Evolutionary conservation across 2,329 filamentous ascomycete species (phyloP).

Genomic region (Penicillium psychrosexuale): DNA sequence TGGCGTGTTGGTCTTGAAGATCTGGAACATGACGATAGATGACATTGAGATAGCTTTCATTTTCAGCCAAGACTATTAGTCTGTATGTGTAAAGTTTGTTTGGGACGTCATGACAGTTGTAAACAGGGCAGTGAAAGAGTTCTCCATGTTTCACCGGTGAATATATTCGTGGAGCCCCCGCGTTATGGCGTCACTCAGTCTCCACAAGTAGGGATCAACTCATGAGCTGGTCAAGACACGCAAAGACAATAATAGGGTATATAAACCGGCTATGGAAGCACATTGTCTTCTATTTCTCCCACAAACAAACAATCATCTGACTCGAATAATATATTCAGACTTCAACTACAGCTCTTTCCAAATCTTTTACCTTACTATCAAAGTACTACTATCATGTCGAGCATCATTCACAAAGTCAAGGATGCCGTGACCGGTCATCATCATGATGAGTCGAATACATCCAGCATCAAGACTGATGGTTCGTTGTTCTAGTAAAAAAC

Average conservation of each 20-base stretch:
- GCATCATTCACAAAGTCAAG: conserved; percentile 49
- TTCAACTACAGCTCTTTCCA: not conserved
- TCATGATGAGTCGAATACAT: conserved; percentile 25
- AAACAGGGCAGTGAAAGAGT: not conserved
- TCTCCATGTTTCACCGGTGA: not conserved
- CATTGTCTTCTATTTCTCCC: not conserved
- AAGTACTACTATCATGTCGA: conserved; percentile 42
- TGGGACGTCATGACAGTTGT: conserved; percentile 18
- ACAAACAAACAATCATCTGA: not conserved
- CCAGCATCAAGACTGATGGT: conserved; percentile 8
- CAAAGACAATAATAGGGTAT: not conserved
- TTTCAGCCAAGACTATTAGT: not conserved
- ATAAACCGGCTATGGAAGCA: conserved; percentile 2
- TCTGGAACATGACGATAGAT: conserved; percentile 17
- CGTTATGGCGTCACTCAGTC: conserved; percentile 20
- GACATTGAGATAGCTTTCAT: conserved; percentile 11
- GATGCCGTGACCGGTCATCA: conserved; percentile 41
- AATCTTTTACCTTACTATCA: not conserved
- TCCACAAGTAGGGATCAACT: not conserved
- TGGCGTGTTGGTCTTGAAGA: conserved; percentile 8
- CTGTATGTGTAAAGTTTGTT: not conserved
- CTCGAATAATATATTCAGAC: not conserved
- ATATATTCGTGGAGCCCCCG: conserved; percentile 3
- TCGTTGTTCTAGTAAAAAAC: not conserved
- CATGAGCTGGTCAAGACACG: not conserved